These are phyloP conservation scores for Pelargonium myrrhifolium DNA, from an alignment of 441 rosid species.

Conservation along the genomic window DNA sequence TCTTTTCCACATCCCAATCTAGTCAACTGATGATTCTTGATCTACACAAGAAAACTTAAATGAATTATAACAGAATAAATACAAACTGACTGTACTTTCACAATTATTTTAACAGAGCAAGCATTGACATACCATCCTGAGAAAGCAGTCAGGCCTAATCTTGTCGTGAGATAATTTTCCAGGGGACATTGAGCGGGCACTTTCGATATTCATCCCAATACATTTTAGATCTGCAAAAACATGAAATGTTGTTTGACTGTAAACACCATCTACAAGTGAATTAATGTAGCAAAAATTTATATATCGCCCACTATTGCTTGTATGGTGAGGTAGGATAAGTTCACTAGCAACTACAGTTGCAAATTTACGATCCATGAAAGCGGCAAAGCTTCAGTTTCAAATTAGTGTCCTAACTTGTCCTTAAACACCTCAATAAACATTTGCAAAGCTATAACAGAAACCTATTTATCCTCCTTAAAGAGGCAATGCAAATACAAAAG, in stretches of 20 bases:
- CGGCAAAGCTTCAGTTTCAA: neutral
- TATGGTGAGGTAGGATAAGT: neutral
- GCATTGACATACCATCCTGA: slow-evolving; percentile 56
- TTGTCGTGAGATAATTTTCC: slow-evolving; percentile 46
- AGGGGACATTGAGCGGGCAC: slow-evolving; percentile 60
- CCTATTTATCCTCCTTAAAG: no score
- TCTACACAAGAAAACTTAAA: slow-evolving; percentile 32
- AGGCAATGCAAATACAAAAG: no score
- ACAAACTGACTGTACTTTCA: neutral
- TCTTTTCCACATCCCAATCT: slow-evolving; percentile 60
- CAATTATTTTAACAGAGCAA: slow-evolving; percentile 8
- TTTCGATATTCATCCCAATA: slow-evolving; percentile 40
- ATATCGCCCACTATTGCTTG: neutral
- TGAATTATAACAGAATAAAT: neutral
- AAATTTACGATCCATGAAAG: neutral
- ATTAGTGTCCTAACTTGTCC: neutral
- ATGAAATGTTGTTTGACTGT: slow-evolving; percentile 3
- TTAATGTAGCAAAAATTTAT: neutral
- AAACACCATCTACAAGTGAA: slow-evolving; percentile 1
- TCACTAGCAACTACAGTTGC: neutral
- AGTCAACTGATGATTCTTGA: slow-evolving; percentile 55
- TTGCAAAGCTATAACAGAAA: no score
- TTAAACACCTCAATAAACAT: neutral
- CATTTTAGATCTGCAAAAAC: slow-evolving; percentile 34
- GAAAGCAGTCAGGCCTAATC: slow-evolving; percentile 66